These are phyloP conservation scores for Rhodotorula babjevae DNA, from an alignment of 768 basidiomycete species.

Conservation along the genomic window DNA sequence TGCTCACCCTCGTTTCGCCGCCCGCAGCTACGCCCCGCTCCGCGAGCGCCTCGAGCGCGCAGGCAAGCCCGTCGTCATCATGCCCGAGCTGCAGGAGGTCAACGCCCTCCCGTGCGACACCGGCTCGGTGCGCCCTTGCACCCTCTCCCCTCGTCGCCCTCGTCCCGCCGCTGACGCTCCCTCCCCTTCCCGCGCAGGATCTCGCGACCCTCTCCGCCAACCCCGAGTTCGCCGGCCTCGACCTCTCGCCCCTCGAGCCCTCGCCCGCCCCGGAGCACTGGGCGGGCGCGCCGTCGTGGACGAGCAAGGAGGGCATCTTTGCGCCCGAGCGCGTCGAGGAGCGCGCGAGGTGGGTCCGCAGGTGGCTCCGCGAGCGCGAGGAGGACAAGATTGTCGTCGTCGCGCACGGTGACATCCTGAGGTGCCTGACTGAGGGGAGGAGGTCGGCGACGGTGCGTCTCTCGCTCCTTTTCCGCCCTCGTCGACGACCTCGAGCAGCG, in stretches of 20 bases:
- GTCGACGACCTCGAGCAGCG: too few species aligned
- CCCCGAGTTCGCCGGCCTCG: slow-evolving; percentile 42
- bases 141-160: slow-evolving; percentile 10
- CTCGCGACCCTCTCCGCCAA: slow-evolving; percentile 32
- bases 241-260: slow-evolving; percentile 39
- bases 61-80: slow-evolving; percentile 43
- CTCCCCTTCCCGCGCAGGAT: neutral
- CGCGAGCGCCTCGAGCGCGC: slow-evolving; percentile 37
- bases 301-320: slow-evolving; percentile 44
- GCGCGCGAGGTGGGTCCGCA: slow-evolving; percentile 39
- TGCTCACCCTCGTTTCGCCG: neutral
- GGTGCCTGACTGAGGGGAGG: slow-evolving; percentile 39
- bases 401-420: slow-evolving; percentile 46
- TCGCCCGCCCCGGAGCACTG: neutral
- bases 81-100: slow-evolving; percentile 46
- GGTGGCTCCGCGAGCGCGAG: slow-evolving; percentile 43
- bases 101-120: slow-evolving; percentile 40
- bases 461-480: neutral
- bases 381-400: slow-evolving; percentile 47
- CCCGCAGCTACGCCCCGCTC: slow-evolving; percentile 41
- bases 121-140: slow-evolving; percentile 20
- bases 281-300: slow-evolving; percentile 40
- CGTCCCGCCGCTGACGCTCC: neutral
- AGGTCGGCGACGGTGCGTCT: slow-evolving; percentile 13
- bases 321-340: slow-evolving; percentile 6